phyloP scores from a whole-genome alignment of 148 eudicot genomes.

The Heliamphora exappendiculata region DNA sequence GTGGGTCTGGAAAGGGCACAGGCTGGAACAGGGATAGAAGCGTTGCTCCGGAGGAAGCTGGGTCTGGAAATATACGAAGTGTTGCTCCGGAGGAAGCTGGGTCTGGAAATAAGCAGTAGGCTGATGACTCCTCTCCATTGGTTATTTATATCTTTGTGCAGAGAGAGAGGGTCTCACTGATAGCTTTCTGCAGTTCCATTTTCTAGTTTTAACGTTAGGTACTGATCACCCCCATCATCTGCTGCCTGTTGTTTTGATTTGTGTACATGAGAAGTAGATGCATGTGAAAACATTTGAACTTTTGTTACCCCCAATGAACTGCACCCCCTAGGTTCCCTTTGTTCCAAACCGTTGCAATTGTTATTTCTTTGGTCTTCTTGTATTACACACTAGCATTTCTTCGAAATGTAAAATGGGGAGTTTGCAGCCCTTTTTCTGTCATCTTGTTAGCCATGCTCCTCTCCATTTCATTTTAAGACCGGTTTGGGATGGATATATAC shows the following conservation, averaged over 20 bases:
- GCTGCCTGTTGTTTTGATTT: conserved; percentile 16
- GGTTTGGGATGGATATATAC: too few relatives aligned
- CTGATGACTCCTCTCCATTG: background rate
- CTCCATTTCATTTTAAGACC: too few relatives aligned
- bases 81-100: conserved; percentile 7
- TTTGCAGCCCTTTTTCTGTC: too few relatives aligned
- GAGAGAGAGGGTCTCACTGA: background rate
- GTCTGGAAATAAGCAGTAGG: conserved; percentile 5
- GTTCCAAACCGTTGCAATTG: background rate
- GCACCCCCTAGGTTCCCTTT: background rate
- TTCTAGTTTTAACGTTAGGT: background rate
- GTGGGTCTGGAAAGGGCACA: background rate
- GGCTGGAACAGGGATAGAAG: conserved; percentile 9
- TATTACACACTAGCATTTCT: background rate
- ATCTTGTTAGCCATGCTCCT: too few relatives aligned
- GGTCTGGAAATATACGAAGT: background rate
- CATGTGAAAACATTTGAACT: background rate
- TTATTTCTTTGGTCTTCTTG: background rate
- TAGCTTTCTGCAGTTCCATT: background rate
- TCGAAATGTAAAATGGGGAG: background rate
- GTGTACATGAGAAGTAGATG: conserved; percentile 11
- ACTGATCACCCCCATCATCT: background rate
- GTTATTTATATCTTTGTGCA: background rate
- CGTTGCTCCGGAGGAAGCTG: background rate
- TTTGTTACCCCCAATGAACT: background rate